Base-by-base conservation (phyloP, 768 basidiomycete genomes). In the Boletellus emodensis region DNA sequence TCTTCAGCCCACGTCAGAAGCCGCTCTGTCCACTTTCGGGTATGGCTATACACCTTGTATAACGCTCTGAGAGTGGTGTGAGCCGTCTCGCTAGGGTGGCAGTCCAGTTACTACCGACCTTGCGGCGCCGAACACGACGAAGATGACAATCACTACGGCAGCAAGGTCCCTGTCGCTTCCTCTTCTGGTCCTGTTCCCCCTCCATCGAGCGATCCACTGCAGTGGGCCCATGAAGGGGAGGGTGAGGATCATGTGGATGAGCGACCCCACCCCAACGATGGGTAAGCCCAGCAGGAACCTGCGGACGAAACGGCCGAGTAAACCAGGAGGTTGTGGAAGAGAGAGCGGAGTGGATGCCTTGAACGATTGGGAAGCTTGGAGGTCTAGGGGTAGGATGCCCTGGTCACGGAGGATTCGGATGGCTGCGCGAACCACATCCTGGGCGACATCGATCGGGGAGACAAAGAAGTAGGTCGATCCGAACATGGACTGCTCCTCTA, bases 271-370 rank as follows among this genome's bases (percentile, higher is more conserved):
- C 10, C 89, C 88, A 12, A 92, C 77, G 49, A 90, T 75, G 26
- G 90, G 88, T 13, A 91, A 71, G 20, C 90, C 90, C 22, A 92
- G 64, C 12, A 91, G 57, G 63, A 91, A 85, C n/a, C 88, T 82
- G 37, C 78, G 80, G 46, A 86, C 54, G 56, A 90, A 80, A 30
- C 75, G 72, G 51, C 68, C 72, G 10, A 89, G 36, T 36, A 87
- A 50, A 34, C 83, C 72, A 2, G 71, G 70, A 13, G 80, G 69
- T 20, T 66, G 63, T 20, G 67, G 56, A 6, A 57, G 35, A 39
- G 49, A 44, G 4, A 53, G 35, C 48, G 60, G 56, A 57, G 58
- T 49, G 46, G 49, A 34, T 59, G 36, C 20, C 48, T 55, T 51
- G 61, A 60, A 48, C 39, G 51, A 53, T 5, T 9, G 53, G 13